Conservation (phyloP, 1,139 yeast species). For the Magnusiomyces paraingens region DNA sequence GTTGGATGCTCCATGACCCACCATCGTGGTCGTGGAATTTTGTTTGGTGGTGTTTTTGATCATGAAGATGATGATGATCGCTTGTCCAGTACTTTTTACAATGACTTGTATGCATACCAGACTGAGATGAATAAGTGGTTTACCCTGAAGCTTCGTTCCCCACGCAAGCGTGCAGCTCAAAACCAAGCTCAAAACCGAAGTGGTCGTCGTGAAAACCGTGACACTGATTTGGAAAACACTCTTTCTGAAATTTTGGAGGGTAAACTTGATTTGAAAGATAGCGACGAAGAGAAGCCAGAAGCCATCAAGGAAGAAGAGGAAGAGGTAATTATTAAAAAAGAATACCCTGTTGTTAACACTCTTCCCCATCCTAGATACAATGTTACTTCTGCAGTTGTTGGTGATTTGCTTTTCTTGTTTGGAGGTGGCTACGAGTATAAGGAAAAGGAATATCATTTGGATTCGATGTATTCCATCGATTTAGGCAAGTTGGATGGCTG, state of each 20-base stretch:
- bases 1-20: slow-evolving; percentile 90
- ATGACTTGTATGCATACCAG: slow-evolving; percentile 75
- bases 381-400: slow-evolving; percentile 77
- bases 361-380: slow-evolving; percentile 89
- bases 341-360: slow-evolving; percentile 50
- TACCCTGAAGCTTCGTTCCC: slow-evolving; percentile 58
- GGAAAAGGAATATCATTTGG: slow-evolving; percentile 76
- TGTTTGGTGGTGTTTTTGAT: slow-evolving; percentile 95
- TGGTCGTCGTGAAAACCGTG: slow-evolving; percentile 43
- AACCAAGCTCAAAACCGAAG: slow-evolving; percentile 36
- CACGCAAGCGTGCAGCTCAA: slow-evolving; percentile 44
- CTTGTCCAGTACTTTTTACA: slow-evolving; percentile 76
- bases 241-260: slow-evolving; percentile 65
- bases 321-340: slow-evolving; percentile 39
- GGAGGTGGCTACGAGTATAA: slow-evolving; percentile 91
- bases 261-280: slow-evolving; percentile 55
- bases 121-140: slow-evolving; percentile 88
- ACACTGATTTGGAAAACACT: slow-evolving; percentile 76
- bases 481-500: slow-evolving; percentile 84
- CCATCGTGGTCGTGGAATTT: slow-evolving; percentile 87
- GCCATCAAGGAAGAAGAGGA: slow-evolving; percentile 27
- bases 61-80: slow-evolving; percentile 93
- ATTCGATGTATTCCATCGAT: slow-evolving; percentile 81
- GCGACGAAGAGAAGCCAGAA: slow-evolving; percentile 40
- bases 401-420: slow-evolving; percentile 75